Evolutionary conservation across 1,139 yeast genomes (phyloP), one percentile per base, ranked within the genome.

Genomic region (Geotrichum bryndzae): DNA sequence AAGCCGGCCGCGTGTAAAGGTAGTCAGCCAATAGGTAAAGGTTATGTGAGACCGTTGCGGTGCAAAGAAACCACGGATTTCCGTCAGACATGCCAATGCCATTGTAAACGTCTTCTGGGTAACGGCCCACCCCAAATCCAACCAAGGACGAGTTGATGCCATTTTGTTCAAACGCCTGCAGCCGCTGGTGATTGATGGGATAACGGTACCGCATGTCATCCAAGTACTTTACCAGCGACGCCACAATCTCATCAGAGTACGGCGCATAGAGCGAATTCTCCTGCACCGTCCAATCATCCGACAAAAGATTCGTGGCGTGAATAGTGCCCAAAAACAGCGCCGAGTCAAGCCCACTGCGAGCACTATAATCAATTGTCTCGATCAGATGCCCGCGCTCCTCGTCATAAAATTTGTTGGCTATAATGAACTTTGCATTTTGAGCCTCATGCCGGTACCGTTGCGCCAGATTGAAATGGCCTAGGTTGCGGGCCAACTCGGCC

Each of bases 1-100:
- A 50, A 69, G 68, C 66, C 70, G 77, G 70, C 69, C 76, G 64
- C 74, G 73, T 56, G 70, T 69, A 60, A 51, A 80, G 73, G 73
- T 82, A 63, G 56, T 70, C 68, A 2, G 74, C 77, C 23, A 73
- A 62, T 13, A 68, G 64, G 59, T 74, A 74, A 48, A 86, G 68
- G 10, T 83, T 70, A 68, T 88, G 90, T 1, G 96, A 82, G 1
- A 94, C 92, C 2, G 94, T 80, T 0, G 94, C 84, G 0, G 97
- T 92, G 27, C 95, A 81, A 63, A 94, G 82, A 72, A 92, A 92
- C 99, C 98, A 94, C 1, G 99, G 98, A 70, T 94, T 94, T 1
- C 97, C 98, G 67, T 85, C 88, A n/a, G 88, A 80, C 0, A 82
- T 79, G 0, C 85, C 87, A 64, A 81, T 78, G 0, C 98, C 98